Evolutionary conservation across 352 stramenopile genomes (phyloP), one percentile per base, ranked within the genome.

Genomic region (Aphanomyces cochlioides): DNA sequence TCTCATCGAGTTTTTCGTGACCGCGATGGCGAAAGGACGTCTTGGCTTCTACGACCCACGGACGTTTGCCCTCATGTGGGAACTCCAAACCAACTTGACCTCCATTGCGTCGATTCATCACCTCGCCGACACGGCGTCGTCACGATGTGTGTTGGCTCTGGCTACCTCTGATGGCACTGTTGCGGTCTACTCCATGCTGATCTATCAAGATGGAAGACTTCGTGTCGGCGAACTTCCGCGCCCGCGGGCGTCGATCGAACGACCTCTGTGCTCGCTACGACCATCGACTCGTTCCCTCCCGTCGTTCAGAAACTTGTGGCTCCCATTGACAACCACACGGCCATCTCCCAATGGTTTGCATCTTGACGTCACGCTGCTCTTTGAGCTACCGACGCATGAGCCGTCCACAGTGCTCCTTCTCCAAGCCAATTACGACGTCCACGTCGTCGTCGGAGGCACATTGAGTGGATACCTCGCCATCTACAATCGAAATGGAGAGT

Each of bases 351-450:
- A 21, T 5, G 64, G 64, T 12, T 19, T 63, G 45, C 64, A 70
- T 34, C 13, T 63, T 8, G 64, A 70, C 12, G 28, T 61, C 5
- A 37, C 28, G 8, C 3, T 12, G 7, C 47, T 70, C 6, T 70
- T 37, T 36, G 8, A 5, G 7, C 45, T 43, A 7, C 8, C 19
- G 39, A 12, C 19, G 19, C 10, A 7, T 10, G 59, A 63, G 8
- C 10, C n/a, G 10, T 19, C 7, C 43, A 13, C 64, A 0, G 47
- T 70, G 4, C 17, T 61, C 13, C 40, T 70, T 13, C 28, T 56
- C 7, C 64, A 70, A 70, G 53, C 39, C 7, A 21, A 58, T 36
- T 54, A 70, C 39, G 64, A 70, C 54, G 56, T 70, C 21, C 39
- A 63, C 21, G 36, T 70, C 7, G 64, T 70, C n/a, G 48, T 64